A percentile compares a stretch with the other conserved stretches of the same genome.
phyloP scores from a whole-genome alignment of 331 rosid species.

The Quercus tomentella region DNA sequence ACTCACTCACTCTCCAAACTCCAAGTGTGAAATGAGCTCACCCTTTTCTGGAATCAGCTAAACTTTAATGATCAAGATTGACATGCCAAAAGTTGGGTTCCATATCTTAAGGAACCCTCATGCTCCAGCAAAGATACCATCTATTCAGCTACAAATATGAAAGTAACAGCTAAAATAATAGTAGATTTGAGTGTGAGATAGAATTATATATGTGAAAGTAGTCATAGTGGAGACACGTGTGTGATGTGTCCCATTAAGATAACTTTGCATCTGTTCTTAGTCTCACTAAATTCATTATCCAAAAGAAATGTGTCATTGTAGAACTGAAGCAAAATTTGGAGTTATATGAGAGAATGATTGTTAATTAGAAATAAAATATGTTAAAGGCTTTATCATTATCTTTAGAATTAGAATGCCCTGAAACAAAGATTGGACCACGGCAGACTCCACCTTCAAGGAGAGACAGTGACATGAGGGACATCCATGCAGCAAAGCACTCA shows the following conservation, averaged over 20 bases:
- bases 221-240: not conserved
- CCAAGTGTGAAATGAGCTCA: not conserved
- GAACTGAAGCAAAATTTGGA: not conserved
- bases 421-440: constrained; percentile 8
- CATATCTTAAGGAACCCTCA: not conserved
- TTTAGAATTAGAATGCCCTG: not conserved
- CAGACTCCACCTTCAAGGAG: constrained; percentile 13
- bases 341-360: not conserved
- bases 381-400: constrained; percentile 1
- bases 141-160: not conserved
- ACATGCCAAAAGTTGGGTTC: constrained; percentile 21
- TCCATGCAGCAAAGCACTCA: not conserved
- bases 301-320: not conserved
- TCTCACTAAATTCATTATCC: not conserved
- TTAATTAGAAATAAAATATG: too few relatives aligned
- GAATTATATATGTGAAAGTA: not conserved
- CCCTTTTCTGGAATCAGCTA: not conserved
- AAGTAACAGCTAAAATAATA: not conserved
- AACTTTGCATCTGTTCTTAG: not conserved
- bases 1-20: not conserved
- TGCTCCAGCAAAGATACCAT: not conserved
- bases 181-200: not conserved
- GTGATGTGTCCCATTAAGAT: not conserved
- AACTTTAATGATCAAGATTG: not conserved
- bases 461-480: constrained; percentile 8